Evolutionary conservation across 2,329 filamentous ascomycete genomes (phyloP), one percentile per base, ranked within the genome.

Genomic region (Lecanicillium sp.): DNA sequence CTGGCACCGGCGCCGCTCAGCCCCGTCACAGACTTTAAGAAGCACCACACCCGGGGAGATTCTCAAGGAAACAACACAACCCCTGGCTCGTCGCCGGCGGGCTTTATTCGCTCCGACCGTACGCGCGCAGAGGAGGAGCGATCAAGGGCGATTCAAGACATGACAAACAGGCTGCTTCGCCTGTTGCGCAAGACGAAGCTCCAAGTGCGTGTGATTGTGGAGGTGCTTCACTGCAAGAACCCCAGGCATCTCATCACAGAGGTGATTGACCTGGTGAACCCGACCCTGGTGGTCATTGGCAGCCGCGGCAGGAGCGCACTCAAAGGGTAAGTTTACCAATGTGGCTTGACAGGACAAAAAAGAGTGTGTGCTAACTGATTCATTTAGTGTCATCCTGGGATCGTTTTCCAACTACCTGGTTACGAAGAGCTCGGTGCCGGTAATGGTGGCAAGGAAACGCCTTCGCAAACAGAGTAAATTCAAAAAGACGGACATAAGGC

Each of bases 361-460:
- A 6, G 11, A 25, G 4, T 15, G 11, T n/a, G 5, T 14, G 42
- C 60, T 65, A 55, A 69, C 56, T n/a, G 5, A 36, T 8, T 25
- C 15, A 7, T 25, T 34, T 50, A 94, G 89, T 56, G 90, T 96
- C 17, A 81, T 98, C 44, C 74, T 98, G 20, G 92, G 92, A 18
- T 96, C 89, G 0, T 97, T 98, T 62, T 94, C 87, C 44, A 97
- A 97, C 58, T 98, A 98, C 55, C 72, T 98, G 7, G 89, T 98
- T 22, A 94, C 88, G 28, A 97, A 97, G 66, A 94, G 87, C 46
- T 94, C 87, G 3, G 88, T 94, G 13, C 92, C 92, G 0, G 92
- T 98, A 44, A 98, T 98, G 92, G 92, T 97, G 27, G 92, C 92
- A 7, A 74, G 92, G 43, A 96, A 94, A 68, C 83, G 86, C 42